Conservation (phyloP, 2,329 filamentous ascomycete species). For the Arthroderma sp. region DNA sequence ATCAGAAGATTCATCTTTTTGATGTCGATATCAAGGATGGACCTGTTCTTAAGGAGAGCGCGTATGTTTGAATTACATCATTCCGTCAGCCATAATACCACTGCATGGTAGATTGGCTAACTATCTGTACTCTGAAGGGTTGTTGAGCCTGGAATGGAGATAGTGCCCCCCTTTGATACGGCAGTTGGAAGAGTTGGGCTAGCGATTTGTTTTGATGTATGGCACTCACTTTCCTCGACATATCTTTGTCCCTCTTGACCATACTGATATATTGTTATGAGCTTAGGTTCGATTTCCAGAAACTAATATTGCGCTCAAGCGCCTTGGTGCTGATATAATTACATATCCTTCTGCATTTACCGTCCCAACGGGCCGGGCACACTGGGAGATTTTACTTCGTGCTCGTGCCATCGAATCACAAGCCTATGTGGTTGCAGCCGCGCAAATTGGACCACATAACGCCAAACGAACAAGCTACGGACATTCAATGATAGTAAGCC, state of each 20-base stretch:
- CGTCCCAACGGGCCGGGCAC: constrained; percentile 65
- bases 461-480: constrained; percentile 71
- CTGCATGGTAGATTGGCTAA: too few relatives aligned
- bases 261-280: background rate
- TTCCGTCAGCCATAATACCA: too few relatives aligned
- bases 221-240: constrained; percentile 9
- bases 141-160: constrained; percentile 34
- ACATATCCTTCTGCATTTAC: constrained; percentile 88
- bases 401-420: constrained; percentile 81
- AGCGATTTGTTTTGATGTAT: constrained; percentile 74
- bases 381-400: constrained; percentile 71
- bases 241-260: background rate
- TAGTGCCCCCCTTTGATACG: constrained; percentile 59
- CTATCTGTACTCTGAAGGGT: too few relatives aligned
- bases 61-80: constrained; percentile 16
- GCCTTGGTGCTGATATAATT: constrained; percentile 58
- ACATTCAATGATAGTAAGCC: constrained; percentile 70
- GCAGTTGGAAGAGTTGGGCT: constrained; percentile 62
- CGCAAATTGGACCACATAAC: constrained; percentile 65
- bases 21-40: constrained; percentile 51
- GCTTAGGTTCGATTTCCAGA: constrained; percentile 62
- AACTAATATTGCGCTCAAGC: constrained; percentile 52
- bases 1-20: constrained; percentile 88
- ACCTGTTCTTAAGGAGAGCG: constrained; percentile 48
- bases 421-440: constrained; percentile 73